Evolutionary conservation across 2,329 filamentous ascomycete species (phyloP), one percentile per base, ranked within the genome.

Genomic region (Bretziella fagacearum): DNA sequence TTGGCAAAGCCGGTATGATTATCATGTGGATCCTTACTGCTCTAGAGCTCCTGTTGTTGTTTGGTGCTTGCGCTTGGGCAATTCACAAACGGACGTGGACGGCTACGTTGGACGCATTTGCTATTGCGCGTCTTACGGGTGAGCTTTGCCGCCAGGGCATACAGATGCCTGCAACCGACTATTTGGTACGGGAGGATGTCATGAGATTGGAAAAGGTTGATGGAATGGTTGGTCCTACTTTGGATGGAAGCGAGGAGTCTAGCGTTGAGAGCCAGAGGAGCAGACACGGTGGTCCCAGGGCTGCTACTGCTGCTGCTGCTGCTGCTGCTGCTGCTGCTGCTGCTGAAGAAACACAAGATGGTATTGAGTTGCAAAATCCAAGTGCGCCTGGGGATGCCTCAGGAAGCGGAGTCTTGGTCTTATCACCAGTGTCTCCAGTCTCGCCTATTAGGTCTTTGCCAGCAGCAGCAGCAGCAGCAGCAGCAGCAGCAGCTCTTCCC

Each of bases 81-180:
- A 13, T 44, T 5, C 29, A 45, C 17, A 26, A 39, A 4, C 32
- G 20, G 18, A 50, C 48, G 18, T 50, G 48, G 48, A 50, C 48
- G 13, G 44, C 44, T 13, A 47, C 37, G 6, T 30, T 50, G 13
- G 44, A 50, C 36, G 44, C 48, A 3, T 47, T 50, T 39, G 48
- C 48, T 4, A 26, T 50, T 30, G 48, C 48, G 0, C 44, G 48
- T 11, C 39, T 50, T 22, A 32, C 48, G 7, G 35, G 36, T 2
- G 39, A 50, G 33, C 35, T 46, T 22, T 30, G 32, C 10, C 37
- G 41, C 3, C 27, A 44, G 33, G 48, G 48, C 11, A 29, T 29
- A 10, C 27, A 33, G 5, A 47, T 50, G 39, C 48, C 48, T 3
- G 35, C 36, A 3, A 42, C 46, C 15, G 44, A 35, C 10, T 36